These are phyloP conservation scores for Jaminaea rosea DNA, from an alignment of 1,284 basidiomycete species.

Conservation along the genomic window DNA sequence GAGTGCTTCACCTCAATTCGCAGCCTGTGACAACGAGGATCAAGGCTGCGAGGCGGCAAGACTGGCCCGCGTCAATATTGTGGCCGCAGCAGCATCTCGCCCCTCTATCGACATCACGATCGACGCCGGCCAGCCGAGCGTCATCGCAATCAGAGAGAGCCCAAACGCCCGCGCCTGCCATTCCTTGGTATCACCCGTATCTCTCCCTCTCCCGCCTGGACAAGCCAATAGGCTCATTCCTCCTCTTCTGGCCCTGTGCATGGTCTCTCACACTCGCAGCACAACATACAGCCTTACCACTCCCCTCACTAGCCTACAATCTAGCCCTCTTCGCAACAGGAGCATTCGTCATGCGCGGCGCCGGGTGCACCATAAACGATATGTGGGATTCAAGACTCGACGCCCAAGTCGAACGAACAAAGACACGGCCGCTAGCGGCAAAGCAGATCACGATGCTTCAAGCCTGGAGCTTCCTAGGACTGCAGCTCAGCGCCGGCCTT, in stretches of 20 bases:
- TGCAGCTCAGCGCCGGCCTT: conserved; percentile 76
- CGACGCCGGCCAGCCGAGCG: conserved; percentile 14
- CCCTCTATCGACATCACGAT: conserved; percentile 1
- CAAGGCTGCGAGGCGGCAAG: conserved; percentile 1
- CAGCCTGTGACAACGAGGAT: not conserved
- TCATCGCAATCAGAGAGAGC: not conserved
- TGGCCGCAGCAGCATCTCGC: conserved; percentile 1
- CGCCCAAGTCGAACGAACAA: conserved; percentile 69
- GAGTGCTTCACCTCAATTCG: not conserved
- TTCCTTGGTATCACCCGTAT: no score
- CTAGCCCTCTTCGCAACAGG: conserved; percentile 76
- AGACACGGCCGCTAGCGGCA: conserved; percentile 63
- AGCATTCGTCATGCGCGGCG: conserved; percentile 90
- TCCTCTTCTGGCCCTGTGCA: conserved; percentile 81
- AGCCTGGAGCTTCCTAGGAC: conserved; percentile 72
- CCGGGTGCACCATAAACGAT: conserved; percentile 97
- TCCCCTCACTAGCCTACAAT: conserved; percentile 28
- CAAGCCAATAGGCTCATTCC: conserved; percentile 86
- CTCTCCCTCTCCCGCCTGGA: conserved; percentile 76
- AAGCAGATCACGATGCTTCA: conserved; percentile 70
- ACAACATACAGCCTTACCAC: conserved; percentile 24
- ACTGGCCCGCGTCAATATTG: conserved; percentile 3
- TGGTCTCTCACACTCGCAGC: conserved; percentile 44
- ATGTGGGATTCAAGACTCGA: conserved; percentile 94
- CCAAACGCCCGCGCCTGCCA: conserved; percentile 55